Evolutionary conservation across 192 early-diverging fungal genomes (phyloP), one percentile per base, ranked within the genome.

Genomic region (Entophlyctis luteolus): DNA sequence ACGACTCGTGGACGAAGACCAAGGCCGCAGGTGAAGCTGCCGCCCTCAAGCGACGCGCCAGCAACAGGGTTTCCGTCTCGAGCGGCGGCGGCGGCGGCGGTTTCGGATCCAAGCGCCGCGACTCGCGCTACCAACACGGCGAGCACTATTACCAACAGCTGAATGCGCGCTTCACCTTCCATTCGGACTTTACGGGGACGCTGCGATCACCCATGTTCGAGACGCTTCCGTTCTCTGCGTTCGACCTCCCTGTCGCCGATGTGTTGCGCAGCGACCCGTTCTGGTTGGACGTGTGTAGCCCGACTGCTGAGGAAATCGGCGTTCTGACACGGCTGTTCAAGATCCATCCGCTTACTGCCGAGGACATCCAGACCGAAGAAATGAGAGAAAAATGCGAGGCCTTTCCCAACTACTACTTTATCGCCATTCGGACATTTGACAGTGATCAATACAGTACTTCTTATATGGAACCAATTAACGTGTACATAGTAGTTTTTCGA

Each of bases 301-400:
- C 82, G 0, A 76, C 77, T 16, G 36, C 45, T 22, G 48, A 69
- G 2, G 82, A 84, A 55, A 79, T 84, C 75, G 42, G 58, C 10
- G 70, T 45, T 3, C 62, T 78, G 4, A 55, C 70, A 25, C 49
- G 50, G 5, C 33, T 92, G 20, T 93, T 94, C 56, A 84, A 79
- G 25, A 87, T 97, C 27, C 94, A 97, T 72, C 91, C 93, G 32
- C 74, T 97, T 42, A 95, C 94, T 2, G 81, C 81, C 20, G 93
- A 99, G 79, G 97, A 99, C 67, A 96, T 99, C 52, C 71, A 81
- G 35, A 89, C 85, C 20, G 86, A 91, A 33, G 90, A 93, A 58
- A 84, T 86, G n/a, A 81, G 95, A 16, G 97, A 99, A 77, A 98
- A 97, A 67, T 93, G 93, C 57, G 95, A 99, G 74, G 79, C 88